phyloP scores from a whole-genome alignment of 345 rosid genomes.

The Noccaea bulbosa region DNA sequence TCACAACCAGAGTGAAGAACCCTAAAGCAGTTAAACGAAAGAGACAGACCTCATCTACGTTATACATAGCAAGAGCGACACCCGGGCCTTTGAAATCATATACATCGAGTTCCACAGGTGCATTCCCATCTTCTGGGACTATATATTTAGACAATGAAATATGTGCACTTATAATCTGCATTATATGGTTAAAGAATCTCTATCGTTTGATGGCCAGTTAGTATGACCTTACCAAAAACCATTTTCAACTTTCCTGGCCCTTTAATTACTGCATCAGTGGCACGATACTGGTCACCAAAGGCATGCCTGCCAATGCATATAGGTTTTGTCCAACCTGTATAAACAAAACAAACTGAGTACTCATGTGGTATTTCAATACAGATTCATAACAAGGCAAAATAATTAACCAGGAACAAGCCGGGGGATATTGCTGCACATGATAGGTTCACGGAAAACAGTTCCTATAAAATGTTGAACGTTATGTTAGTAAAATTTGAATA shows the following conservation, averaged over 20 bases:
- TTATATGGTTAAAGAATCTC: background rate
- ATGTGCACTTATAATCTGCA: constrained; percentile 23
- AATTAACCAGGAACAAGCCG: constrained; percentile 82
- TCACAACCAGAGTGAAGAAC: constrained; percentile 20
- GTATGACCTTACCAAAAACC: constrained; percentile 74
- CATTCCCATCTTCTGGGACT: constrained; percentile 80
- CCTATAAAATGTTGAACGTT: constrained; percentile 52
- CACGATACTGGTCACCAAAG: constrained; percentile 98
- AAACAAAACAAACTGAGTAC: constrained; percentile 25
- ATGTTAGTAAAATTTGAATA: constrained; percentile 28
- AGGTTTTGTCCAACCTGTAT: constrained; percentile 90
- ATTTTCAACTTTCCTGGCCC: constrained; percentile 97
- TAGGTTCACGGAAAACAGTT: constrained; percentile 97
- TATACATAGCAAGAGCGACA: constrained; percentile 94
- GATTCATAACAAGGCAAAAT: constrained; percentile 11
- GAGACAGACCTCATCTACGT: constrained; percentile 82
- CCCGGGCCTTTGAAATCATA: constrained; percentile 92
- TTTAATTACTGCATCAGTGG: constrained; percentile 69
- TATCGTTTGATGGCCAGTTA: constrained; percentile 23
- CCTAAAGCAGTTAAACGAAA: constrained; percentile 4
- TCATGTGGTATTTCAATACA: constrained; percentile 8
- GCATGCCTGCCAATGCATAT: constrained; percentile 99
- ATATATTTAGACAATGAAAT: constrained; percentile 39
- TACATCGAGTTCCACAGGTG: constrained; percentile 72
- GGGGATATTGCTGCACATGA: constrained; percentile 83